phyloP scores from a whole-genome alignment of 2,329 filamentous ascomycete species.

The Arthrobotrys entomopaga region DNA sequence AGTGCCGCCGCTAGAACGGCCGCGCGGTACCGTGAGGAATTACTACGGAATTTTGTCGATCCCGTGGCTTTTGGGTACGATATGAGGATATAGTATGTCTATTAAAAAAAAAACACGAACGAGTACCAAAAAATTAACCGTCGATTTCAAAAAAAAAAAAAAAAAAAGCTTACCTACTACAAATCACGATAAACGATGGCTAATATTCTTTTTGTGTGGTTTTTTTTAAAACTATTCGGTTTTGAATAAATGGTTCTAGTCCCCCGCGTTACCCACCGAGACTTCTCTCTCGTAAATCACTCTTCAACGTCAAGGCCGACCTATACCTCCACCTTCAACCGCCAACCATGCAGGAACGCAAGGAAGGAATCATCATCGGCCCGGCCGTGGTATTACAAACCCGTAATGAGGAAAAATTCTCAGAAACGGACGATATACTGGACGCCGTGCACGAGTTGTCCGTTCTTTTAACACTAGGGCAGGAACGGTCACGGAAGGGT shows the following conservation, averaged over 20 bases:
- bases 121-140: no score
- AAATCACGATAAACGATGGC: neutral
- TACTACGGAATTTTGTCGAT: constrained; percentile 42
- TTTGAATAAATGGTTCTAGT: neutral
- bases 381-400: constrained; percentile 42
- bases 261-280: constrained; percentile 42
- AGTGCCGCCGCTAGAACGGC: constrained; percentile 20
- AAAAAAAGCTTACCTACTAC: neutral
- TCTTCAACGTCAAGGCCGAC: constrained; percentile 45
- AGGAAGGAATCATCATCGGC: constrained; percentile 43
- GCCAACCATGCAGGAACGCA: constrained; percentile 47
- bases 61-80: constrained; percentile 43
- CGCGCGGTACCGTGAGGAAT: constrained; percentile 44
- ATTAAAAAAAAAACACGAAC: neutral
- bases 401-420: constrained; percentile 42
- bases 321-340: constrained; percentile 44
- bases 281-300: constrained; percentile 29
- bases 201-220: neutral
- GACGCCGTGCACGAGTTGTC: constrained; percentile 48
- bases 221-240: neutral
- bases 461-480: constrained; percentile 37
- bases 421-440: constrained; percentile 40
- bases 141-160: neutral
- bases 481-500: constrained; percentile 30
- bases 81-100: constrained; percentile 51